Evolutionary conservation across 495 filamentous ascomycete species (phyloP).

Genomic region (Aspergillus kassunensis): DNA sequence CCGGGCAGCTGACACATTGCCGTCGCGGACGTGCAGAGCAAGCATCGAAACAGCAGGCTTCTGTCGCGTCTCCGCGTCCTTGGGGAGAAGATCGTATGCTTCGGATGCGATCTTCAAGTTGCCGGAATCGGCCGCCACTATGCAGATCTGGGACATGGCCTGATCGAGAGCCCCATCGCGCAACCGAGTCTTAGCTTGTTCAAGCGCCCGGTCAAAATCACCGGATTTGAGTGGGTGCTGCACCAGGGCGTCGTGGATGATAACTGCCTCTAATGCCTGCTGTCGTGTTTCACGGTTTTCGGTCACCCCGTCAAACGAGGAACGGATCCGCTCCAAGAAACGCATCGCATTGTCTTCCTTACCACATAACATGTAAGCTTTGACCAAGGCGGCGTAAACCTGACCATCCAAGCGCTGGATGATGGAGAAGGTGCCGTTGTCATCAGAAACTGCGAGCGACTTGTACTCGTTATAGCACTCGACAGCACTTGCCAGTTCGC

Average conservation of each 20-base stretch:
- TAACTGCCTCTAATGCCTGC: constrained; percentile 60
- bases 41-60: constrained; percentile 75
- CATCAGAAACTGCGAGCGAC: constrained; percentile 71
- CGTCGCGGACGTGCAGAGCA: constrained; percentile 76
- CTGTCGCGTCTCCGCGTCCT: constrained; percentile 47
- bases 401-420: constrained; percentile 72
- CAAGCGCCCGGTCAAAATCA: constrained; percentile 62
- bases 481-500: constrained; percentile 82
- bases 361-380: constrained; percentile 76
- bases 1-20: constrained; percentile 69
- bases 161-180: constrained; percentile 44
- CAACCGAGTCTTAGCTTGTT: constrained; percentile 54
- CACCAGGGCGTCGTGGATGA: constrained; percentile 71
- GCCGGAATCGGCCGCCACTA: constrained; percentile 75
- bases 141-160: constrained; percentile 56
- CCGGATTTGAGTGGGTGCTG: constrained; percentile 61
- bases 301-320: constrained; percentile 54
- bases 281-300: constrained; percentile 47
- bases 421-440: constrained; percentile 67
- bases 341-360: constrained; percentile 71
- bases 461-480: constrained; percentile 96
- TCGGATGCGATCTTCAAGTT: constrained; percentile 64
- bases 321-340: constrained; percentile 75
- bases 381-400: constrained; percentile 84
- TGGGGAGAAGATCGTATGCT: constrained; percentile 57